phyloP scores from a whole-genome alignment of 2,329 filamentous ascomycete species.

The Xylariaceae sp. region DNA sequence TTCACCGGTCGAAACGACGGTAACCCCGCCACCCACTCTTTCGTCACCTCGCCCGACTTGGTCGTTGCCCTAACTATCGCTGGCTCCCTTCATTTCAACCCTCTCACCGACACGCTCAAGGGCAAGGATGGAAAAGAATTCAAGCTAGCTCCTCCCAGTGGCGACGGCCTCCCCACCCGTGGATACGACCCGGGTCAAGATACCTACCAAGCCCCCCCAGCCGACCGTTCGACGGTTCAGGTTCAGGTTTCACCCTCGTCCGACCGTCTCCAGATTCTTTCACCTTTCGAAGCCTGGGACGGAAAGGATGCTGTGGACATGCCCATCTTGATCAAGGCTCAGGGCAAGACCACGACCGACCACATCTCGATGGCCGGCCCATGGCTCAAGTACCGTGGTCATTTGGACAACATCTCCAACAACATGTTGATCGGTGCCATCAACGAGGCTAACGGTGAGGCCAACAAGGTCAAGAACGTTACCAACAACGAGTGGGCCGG shows the following conservation, averaged over 20 bases:
- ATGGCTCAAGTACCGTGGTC: conserved; percentile 98
- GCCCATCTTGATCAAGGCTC: conserved; percentile 92
- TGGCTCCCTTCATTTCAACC: conserved; percentile 89
- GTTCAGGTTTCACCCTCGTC: conserved; percentile 86
- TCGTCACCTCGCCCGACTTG: conserved; percentile 86
- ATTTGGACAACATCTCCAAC: conserved; percentile 99
- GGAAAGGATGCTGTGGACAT: conserved; percentile 83
- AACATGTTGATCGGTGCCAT: conserved; percentile 99
- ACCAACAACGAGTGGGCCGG: conserved; percentile 80
- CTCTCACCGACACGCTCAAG: conserved; percentile 85
- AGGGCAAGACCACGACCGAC: conserved; percentile 96
- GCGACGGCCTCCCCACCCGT: conserved; percentile 72
- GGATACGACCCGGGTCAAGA: conserved; percentile 91
- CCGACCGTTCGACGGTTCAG: conserved; percentile 67
- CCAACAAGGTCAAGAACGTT: conserved; percentile 95
- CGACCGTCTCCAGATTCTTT: conserved; percentile 89
- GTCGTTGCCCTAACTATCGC: conserved; percentile 84
- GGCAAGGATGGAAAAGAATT: conserved; percentile 97
- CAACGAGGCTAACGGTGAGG: conserved; percentile 93
- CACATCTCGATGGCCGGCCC: conserved; percentile 97
- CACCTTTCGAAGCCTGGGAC: conserved; percentile 84
- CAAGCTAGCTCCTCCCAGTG: conserved; percentile 75
- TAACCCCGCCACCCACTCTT: conserved; percentile 91
- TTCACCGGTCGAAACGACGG: conserved; percentile 97
- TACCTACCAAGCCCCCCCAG: conserved; percentile 93